These are phyloP conservation scores for Malus sieversii DNA, from an alignment of 306 rosid genomes.

Conservation along the genomic window DNA sequence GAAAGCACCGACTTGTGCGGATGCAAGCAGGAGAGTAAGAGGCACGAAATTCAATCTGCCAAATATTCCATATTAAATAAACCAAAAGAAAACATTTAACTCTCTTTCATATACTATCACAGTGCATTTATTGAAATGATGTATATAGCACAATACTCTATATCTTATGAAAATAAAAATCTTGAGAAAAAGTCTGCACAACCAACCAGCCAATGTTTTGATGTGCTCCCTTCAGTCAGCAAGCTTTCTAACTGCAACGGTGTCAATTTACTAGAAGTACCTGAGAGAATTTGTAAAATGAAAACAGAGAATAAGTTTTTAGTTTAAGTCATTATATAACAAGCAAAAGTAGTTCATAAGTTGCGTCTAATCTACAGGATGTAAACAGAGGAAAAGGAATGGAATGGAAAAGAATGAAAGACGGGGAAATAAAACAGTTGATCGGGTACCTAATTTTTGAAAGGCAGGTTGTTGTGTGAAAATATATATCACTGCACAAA, in stretches of 20 bases:
- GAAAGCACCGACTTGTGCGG: slow-evolving; percentile 65
- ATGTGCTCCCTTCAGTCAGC: slow-evolving; percentile 76
- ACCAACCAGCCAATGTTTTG: slow-evolving; percentile 81
- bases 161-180: neutral
- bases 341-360: neutral
- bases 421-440: neutral
- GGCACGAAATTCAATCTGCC: slow-evolving; percentile 70
- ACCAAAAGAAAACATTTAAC: neutral
- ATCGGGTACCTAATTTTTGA: slow-evolving; percentile 56
- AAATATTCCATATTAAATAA: slow-evolving; percentile 2
- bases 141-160: neutral
- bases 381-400: neutral
- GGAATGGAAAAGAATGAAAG: neutral
- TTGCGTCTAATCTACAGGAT: neutral
- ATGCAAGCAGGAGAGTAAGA: slow-evolving; percentile 62
- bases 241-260: slow-evolving; percentile 83
- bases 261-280: slow-evolving; percentile 60
- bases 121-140: no score
- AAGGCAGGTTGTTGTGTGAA: slow-evolving; percentile 73
- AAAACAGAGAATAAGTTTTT: slow-evolving; percentile 1
- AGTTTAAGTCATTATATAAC: slow-evolving; percentile 11
- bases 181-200: slow-evolving; percentile 13
- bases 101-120: neutral
- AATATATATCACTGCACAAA: slow-evolving; percentile 56
- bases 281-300: slow-evolving; percentile 27